Evolutionary conservation across 495 filamentous ascomycete genomes (phyloP).

Genomic region (Podospora comata): DNA sequence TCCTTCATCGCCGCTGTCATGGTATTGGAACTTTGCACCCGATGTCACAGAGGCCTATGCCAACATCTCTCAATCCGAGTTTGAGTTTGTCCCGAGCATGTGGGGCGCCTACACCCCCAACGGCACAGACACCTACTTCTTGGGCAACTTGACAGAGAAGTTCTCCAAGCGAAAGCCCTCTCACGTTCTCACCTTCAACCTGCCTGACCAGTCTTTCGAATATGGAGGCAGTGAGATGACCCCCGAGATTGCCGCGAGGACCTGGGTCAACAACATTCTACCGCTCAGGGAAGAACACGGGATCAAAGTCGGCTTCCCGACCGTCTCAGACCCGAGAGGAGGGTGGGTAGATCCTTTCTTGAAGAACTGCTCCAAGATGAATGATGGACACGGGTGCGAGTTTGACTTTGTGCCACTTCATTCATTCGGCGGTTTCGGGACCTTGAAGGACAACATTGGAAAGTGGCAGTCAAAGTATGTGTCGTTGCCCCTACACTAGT

Average conservation of each 20-base stretch:
- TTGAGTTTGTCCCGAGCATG: constrained; percentile 66
- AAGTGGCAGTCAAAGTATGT: constrained; percentile 31
- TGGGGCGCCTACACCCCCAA: constrained; percentile 52
- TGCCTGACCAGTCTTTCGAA: constrained; percentile 51
- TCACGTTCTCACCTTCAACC: constrained; percentile 62
- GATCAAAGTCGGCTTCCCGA: constrained; percentile 51
- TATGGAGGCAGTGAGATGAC: constrained; percentile 53
- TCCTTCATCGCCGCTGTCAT: constrained; percentile 47
- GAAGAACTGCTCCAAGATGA: constrained; percentile 33
- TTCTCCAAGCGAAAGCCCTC: constrained; percentile 45
- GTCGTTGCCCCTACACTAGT: not conserved
- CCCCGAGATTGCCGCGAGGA: constrained; percentile 48
- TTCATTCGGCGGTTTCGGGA: constrained; percentile 62
- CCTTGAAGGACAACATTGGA: constrained; percentile 41
- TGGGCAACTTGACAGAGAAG: constrained; percentile 42
- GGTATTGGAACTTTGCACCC: constrained; percentile 67
- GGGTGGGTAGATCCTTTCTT: constrained; percentile 58
- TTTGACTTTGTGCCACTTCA: constrained; percentile 64
- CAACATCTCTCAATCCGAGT: constrained; percentile 29
- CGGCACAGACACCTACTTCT: constrained; percentile 44
- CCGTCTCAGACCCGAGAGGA: constrained; percentile 46
- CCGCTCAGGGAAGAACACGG: constrained; percentile 50
- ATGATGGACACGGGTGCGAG: constrained; percentile 39
- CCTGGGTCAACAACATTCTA: constrained; percentile 57
- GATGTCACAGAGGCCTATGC: constrained; percentile 42